Evolutionary conservation across 2,329 filamentous ascomycete species (phyloP), one percentile per base, ranked within the genome.

Genomic region (Penicillium concentricum): DNA sequence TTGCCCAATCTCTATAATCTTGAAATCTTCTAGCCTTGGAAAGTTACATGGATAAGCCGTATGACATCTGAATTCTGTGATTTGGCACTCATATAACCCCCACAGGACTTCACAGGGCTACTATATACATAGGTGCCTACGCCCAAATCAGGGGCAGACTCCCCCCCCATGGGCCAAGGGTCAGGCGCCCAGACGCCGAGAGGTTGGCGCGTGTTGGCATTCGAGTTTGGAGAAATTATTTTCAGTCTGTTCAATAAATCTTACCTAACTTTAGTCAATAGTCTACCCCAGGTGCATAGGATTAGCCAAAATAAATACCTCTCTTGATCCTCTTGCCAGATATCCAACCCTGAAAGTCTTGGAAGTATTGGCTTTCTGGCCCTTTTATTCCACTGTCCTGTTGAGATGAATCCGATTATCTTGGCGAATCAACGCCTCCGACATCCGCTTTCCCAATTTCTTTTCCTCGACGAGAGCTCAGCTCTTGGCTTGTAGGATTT

Each of bases 201-300:
- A 56, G 43, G 60, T 60, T 58, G 59, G 59, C 60, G 49, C 38
- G 48, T 47, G 55, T 60, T 60, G 59, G 58, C 60, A 56, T 53
- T 39, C 24, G 30, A 43, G 12, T 41, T 45, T 13, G 54, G 39
- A 39, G n/a, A 32, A 60, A 59, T 51, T 44, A 26, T 10, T 37
- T 32, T 41, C 20, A 42, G 13, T 20, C 10, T 13, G 34, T 55
- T 42, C 48, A 61, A 61, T 62, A 61, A 54, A 39, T 47, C 46
- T 62, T 59, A 64, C 50, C 57, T 63, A 63, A 61, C 26, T 35
- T 37, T 15, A 20, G 26, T 49, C 52, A 42, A 52, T 53, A 30
- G 39, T 54, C 30, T 18, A 43, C 24, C 44, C 20, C 22, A 34
- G 48, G 20, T 24, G 28, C 43, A n/a, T 34, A 24, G 15, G 22